These are phyloP conservation scores for Oryza meridionalis DNA, from an alignment of 176 grass and related monocot species.

Conservation along the genomic window DNA sequence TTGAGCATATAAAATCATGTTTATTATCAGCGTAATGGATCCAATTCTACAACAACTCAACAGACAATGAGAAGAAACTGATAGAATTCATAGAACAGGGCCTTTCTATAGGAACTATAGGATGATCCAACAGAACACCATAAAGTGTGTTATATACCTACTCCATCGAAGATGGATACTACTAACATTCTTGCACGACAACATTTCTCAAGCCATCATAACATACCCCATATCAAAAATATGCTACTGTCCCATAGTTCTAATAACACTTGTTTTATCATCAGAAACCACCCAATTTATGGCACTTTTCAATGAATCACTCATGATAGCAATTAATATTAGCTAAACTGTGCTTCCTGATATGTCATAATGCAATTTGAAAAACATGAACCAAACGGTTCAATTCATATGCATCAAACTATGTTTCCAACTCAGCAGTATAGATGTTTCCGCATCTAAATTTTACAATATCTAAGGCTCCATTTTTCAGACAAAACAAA, in stretches of 20 bases:
- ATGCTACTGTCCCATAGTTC: constrained; percentile 8
- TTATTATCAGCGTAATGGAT: background rate
- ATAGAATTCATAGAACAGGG: background rate
- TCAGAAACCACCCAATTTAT: background rate
- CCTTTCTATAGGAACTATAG: background rate
- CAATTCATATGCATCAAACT: background rate
- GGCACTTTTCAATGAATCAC: background rate
- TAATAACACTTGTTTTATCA: background rate
- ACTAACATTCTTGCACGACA: background rate
- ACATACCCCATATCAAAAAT: background rate
- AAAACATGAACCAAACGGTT: background rate
- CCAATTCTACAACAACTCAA: constrained; percentile 13
- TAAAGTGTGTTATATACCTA: constrained; percentile 2
- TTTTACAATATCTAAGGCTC: constrained; percentile 19
- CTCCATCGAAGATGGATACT: background rate
- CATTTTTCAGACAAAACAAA: background rate
- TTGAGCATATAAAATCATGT: constrained; percentile 7
- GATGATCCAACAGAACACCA: constrained; percentile 14
- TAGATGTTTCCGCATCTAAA: background rate
- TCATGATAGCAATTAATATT: constrained; percentile 23
- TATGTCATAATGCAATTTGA: background rate
- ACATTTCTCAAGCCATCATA: constrained; percentile 14
- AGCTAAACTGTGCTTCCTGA: background rate
- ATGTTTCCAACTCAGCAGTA: background rate
- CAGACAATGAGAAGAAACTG: constrained; percentile 6